A percentile compares a stretch with the other conserved stretches of the same genome.
Evolutionary conservation across 2,329 filamentous ascomycete species (phyloP).

Genomic region (Calonectria hongkongensis): DNA sequence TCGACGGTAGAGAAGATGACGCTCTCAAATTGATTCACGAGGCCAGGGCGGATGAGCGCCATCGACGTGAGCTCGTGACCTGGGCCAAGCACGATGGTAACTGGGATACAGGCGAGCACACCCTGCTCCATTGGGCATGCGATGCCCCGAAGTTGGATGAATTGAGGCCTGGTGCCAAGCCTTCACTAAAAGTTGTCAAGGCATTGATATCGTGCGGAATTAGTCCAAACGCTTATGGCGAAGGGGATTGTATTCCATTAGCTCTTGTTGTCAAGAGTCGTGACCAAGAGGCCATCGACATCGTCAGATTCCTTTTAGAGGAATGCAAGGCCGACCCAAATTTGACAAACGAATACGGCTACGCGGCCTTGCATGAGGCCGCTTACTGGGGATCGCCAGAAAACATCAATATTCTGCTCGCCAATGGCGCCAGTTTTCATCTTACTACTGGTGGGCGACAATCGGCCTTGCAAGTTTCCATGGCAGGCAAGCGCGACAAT

Average conservation of each 20-base stretch:
- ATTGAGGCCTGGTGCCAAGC: not conserved
- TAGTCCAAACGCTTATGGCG: not conserved
- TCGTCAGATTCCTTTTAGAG: not conserved
- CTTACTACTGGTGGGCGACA: not conserved
- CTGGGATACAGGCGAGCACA: conserved; percentile 17
- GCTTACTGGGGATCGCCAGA: not conserved
- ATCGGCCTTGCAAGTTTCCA: not conserved
- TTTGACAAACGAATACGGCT: not conserved
- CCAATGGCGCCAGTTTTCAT: not conserved
- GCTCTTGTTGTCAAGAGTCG: not conserved
- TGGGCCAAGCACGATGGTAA: conserved; percentile 19
- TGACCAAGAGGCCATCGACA: not conserved
- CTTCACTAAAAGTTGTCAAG: not conserved
- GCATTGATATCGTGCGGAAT: not conserved
- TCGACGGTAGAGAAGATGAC: not conserved
- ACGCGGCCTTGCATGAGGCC: not conserved
- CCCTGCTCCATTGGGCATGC: conserved; percentile 15
- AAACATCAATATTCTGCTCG: not conserved
- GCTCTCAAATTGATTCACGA: not conserved
- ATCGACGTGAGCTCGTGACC: not conserved
- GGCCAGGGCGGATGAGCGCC: not conserved
- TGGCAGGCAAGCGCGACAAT: too few species aligned
- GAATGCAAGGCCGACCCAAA: not conserved
- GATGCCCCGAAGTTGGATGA: not conserved
- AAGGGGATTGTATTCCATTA: not conserved